Conservation (phyloP, 2,329 filamentous ascomycete genomes). For the Aspergillus nomiae region DNA sequence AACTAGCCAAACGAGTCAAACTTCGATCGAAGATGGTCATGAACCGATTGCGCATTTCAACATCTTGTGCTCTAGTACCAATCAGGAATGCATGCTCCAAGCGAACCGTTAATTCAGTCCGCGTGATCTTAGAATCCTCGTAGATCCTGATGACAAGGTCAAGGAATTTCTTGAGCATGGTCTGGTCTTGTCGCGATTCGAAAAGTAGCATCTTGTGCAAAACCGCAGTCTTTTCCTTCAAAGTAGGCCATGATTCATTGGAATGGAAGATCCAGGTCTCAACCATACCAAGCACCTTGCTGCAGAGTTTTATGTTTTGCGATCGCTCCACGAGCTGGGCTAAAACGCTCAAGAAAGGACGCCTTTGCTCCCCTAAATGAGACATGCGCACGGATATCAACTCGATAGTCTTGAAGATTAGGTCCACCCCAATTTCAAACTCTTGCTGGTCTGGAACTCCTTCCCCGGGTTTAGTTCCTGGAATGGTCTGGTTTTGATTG, state of each 20-base stretch:
- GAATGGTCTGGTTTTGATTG: constrained; percentile 46
- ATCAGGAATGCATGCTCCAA: constrained; percentile 99
- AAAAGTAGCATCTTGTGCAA: constrained; percentile 99
- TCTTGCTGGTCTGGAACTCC: constrained; percentile 69
- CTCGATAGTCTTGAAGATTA: constrained; percentile 95
- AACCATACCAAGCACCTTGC: constrained; percentile 91
- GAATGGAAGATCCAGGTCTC: constrained; percentile 96
- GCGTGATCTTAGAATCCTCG: constrained; percentile 92
- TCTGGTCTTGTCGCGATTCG: constrained; percentile 78
- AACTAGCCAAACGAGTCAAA: constrained; percentile 86
- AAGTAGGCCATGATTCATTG: constrained; percentile 90
- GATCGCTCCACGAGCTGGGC: constrained; percentile 96
- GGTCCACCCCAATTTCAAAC: constrained; percentile 80
- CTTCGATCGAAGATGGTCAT: constrained; percentile 96
- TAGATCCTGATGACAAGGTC: constrained; percentile 97
- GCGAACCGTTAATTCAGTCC: constrained; percentile 92
- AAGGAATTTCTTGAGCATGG: constrained; percentile 87
- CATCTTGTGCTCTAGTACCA: constrained; percentile 86
- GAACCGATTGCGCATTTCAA: constrained; percentile 96
- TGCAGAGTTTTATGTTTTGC: constrained; percentile 79
- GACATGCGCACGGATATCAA: constrained; percentile 91
- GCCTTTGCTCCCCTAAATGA: constrained; percentile 81
- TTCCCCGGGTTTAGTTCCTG: constrained; percentile 44
- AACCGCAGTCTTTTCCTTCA: constrained; percentile 98
- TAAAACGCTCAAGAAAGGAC: constrained; percentile 92